Evolutionary conservation across 192 early-diverging fungal genomes (phyloP).

Genomic region (Physocladia obscura): DNA sequence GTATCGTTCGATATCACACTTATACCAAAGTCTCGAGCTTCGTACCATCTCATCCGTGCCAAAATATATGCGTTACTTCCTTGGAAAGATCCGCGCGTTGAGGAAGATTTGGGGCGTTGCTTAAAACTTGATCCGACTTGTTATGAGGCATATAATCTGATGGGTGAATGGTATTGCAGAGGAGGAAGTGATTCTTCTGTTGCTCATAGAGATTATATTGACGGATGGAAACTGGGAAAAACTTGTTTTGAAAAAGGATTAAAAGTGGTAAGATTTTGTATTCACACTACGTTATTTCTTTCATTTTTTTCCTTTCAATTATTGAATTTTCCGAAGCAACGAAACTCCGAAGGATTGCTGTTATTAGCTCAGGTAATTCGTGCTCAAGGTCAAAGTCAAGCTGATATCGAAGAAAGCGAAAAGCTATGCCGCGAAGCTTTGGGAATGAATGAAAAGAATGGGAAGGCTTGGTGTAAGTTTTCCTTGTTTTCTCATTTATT

Average conservation of each 20-base stretch:
- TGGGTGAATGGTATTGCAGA: slow-evolving; percentile 28
- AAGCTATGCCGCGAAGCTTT: slow-evolving; percentile 25
- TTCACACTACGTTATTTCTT: neutral
- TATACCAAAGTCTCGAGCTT: neutral
- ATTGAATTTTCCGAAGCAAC: too few species aligned
- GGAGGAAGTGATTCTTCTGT: neutral
- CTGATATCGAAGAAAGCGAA: slow-evolving; percentile 12
- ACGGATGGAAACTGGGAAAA: slow-evolving; percentile 1
- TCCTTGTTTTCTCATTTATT: too few species aligned
- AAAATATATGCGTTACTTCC: slow-evolving; percentile 11
- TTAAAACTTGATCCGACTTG: slow-evolving; percentile 5
- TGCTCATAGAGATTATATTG: neutral
- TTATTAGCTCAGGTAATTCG: slow-evolving; percentile 6
- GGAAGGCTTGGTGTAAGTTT: slow-evolving; percentile 25
- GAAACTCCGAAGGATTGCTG: slow-evolving; percentile 19
- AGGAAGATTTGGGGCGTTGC: slow-evolving; percentile 13
- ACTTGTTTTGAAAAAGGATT: slow-evolving; percentile 25
- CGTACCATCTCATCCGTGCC: slow-evolving; percentile 20
- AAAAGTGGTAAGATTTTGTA: slow-evolving; percentile 1
- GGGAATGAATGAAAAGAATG: slow-evolving; percentile 5
- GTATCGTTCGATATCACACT: slow-evolving; percentile 18
- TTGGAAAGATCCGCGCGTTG: slow-evolving; percentile 24
- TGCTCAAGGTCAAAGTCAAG: neutral
- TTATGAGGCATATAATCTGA: slow-evolving; percentile 24
- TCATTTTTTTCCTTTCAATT: neutral